Percentiles rank a stretch among this genome's conserved stretches.
These are phyloP conservation scores for Globisporangium irregulare DNA, from an alignment of 352 stramenopile species.

Conservation along the genomic window DNA sequence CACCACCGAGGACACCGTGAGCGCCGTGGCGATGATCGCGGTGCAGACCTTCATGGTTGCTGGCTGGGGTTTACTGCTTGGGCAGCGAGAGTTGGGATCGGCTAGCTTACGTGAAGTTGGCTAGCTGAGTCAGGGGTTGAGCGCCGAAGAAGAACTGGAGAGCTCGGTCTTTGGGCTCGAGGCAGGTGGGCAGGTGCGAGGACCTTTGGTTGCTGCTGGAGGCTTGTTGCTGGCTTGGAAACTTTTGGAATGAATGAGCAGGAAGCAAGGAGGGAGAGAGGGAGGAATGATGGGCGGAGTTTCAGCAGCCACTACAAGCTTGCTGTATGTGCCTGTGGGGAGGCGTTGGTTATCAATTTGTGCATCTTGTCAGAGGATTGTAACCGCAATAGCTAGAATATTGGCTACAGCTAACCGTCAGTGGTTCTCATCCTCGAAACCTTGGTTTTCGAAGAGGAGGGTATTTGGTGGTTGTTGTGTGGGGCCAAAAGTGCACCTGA, in stretches of 20 bases:
- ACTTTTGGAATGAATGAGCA: neutral
- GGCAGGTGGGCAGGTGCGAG: slow-evolving; percentile 1
- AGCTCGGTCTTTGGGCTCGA: neutral
- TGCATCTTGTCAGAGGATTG: neutral
- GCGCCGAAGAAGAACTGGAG: neutral
- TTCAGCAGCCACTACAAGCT: neutral
- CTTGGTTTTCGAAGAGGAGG: too few relatives aligned
- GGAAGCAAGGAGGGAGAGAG: neutral
- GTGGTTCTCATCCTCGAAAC: too few relatives aligned
- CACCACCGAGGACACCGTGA: slow-evolving; percentile 1
- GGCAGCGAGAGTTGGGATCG: neutral
- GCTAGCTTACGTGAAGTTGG: neutral
- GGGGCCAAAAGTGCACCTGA: neutral
- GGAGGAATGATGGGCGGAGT: neutral
- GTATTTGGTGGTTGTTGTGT: too few relatives aligned
- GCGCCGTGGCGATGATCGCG: neutral
- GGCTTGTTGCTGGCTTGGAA: slow-evolving; percentile 10
- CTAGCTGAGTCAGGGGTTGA: neutral
- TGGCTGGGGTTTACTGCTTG: neutral
- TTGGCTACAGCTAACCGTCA: neutral
- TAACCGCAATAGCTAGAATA: neutral
- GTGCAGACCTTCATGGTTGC: slow-evolving; percentile 18
- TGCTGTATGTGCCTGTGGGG: neutral
- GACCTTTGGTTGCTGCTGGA: neutral
- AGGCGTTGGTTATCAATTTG: neutral